These are phyloP conservation scores for Lentinula boryana DNA, from an alignment of 768 basidiomycete genomes.

Conservation along the genomic window DNA sequence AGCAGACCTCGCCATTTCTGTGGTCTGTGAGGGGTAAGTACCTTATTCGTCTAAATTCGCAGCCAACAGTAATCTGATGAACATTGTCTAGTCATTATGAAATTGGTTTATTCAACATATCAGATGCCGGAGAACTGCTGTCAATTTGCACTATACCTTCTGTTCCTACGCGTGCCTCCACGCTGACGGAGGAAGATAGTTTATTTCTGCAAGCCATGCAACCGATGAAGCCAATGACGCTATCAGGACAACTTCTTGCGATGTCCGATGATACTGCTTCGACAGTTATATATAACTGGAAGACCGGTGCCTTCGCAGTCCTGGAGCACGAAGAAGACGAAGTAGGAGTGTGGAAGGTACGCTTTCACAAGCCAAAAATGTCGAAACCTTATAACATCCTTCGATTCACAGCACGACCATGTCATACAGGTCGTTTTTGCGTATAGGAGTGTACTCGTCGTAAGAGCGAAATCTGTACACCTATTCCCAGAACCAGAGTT, in stretches of 20 bases:
- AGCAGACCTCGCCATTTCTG: slow-evolving; percentile 45
- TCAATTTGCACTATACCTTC: slow-evolving; percentile 25
- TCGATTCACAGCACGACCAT: slow-evolving; percentile 33
- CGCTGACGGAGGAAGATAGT: background rate
- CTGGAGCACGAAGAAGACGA: slow-evolving; percentile 31
- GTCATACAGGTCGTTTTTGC: slow-evolving; percentile 49
- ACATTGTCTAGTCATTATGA: slow-evolving; percentile 20
- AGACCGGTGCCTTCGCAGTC: slow-evolving; percentile 36
- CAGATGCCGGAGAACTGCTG: slow-evolving; percentile 14
- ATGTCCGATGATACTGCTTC: slow-evolving; percentile 46
- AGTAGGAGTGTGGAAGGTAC: slow-evolving; percentile 21
- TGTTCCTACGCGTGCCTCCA: slow-evolving; percentile 15
- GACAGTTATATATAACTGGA: slow-evolving; percentile 55
- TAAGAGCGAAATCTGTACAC: slow-evolving; percentile 51
- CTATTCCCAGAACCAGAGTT: slow-evolving; percentile 44
- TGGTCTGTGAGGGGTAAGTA: slow-evolving; percentile 41
- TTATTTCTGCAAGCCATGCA: background rate
- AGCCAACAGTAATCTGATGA: slow-evolving; percentile 10
- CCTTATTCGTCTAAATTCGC: slow-evolving; percentile 2
- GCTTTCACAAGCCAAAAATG: background rate
- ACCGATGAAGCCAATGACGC: slow-evolving; percentile 36
- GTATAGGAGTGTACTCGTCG: slow-evolving; percentile 43
- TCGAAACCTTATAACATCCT: background rate
- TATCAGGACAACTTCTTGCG: slow-evolving; percentile 48
- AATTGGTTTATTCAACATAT: slow-evolving; percentile 25